Evolutionary conservation across 2,329 filamentous ascomycete species (phyloP).

Genomic region (Tolypocladium guangdongense): DNA sequence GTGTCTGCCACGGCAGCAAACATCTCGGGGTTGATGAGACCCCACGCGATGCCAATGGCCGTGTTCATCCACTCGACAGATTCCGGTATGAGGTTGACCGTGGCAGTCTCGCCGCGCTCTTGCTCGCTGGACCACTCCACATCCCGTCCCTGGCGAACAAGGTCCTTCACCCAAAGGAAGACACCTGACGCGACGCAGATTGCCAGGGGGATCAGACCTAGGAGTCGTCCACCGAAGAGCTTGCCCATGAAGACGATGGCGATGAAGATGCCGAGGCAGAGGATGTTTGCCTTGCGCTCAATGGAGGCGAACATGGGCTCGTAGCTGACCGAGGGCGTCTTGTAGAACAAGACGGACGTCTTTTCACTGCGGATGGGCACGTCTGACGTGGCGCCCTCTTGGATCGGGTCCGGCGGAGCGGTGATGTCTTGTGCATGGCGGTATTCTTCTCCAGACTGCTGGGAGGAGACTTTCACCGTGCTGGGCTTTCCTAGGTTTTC

Average conservation of each 20-base stretch:
- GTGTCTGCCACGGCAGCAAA: constrained; percentile 88
- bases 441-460: constrained; percentile 70
- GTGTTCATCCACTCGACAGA: constrained; percentile 96
- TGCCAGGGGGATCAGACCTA: constrained; percentile 65
- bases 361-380: constrained; percentile 94
- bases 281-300: constrained; percentile 60
- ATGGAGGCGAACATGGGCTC: constrained; percentile 75
- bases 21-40: constrained; percentile 90
- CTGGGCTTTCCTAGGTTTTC: constrained; percentile 72
- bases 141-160: constrained; percentile 71
- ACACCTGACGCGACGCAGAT: constrained; percentile 65
- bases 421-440: constrained; percentile 79
- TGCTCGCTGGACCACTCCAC: constrained; percentile 85
- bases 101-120: constrained; percentile 72
- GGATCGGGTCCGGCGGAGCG: constrained; percentile 78
- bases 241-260: constrained; percentile 68
- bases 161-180: constrained; percentile 81
- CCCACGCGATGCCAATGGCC: constrained; percentile 74
- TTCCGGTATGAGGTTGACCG: constrained; percentile 81
- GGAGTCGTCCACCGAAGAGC: constrained; percentile 65
- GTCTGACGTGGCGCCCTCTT: constrained; percentile 74
- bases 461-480: constrained; percentile 57
- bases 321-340: constrained; percentile 80
- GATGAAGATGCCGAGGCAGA: constrained; percentile 61
- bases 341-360: constrained; percentile 92